Evolutionary conservation across 306 rosid genomes (phyloP).

Genomic region (Lathyrus oleraceus): DNA sequence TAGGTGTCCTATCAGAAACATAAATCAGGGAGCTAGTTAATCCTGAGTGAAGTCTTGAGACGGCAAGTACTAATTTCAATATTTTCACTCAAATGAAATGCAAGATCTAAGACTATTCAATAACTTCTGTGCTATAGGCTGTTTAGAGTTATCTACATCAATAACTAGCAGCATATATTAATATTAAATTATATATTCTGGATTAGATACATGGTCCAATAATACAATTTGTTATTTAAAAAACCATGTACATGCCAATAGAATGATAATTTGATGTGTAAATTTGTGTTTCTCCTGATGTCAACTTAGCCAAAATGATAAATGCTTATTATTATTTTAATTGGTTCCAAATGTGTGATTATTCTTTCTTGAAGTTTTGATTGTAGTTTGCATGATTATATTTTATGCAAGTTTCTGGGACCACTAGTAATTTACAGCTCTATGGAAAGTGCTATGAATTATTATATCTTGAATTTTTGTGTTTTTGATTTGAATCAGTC

Average conservation of each 20-base stretch:
- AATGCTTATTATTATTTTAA: background rate
- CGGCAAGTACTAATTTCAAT: background rate
- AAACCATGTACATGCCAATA: background rate
- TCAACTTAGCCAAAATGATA: background rate
- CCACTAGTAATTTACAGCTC: background rate
- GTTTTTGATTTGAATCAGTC: background rate
- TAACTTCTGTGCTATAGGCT: background rate
- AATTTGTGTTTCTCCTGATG: conserved; percentile 7
- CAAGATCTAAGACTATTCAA: conserved; percentile 9
- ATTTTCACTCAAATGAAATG: background rate
- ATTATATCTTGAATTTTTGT: conserved; percentile 25
- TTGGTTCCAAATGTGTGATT: conserved; percentile 17
- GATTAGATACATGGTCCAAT: background rate
- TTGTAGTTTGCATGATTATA: conserved; percentile 12
- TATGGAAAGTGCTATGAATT: conserved; percentile 6
- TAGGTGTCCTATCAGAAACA: background rate
- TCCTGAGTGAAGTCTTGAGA: background rate
- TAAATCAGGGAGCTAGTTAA: background rate
- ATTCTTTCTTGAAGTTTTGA: conserved; percentile 11
- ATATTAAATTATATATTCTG: background rate
- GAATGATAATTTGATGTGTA: background rate
- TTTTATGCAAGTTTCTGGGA: conserved; percentile 21
- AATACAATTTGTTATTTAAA: background rate
- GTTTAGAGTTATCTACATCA: conserved; percentile 2
- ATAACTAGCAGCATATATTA: background rate